Base-by-base conservation (phyloP, 805 yeast genomes). In the Blastobotrys peoriensis region DNA sequence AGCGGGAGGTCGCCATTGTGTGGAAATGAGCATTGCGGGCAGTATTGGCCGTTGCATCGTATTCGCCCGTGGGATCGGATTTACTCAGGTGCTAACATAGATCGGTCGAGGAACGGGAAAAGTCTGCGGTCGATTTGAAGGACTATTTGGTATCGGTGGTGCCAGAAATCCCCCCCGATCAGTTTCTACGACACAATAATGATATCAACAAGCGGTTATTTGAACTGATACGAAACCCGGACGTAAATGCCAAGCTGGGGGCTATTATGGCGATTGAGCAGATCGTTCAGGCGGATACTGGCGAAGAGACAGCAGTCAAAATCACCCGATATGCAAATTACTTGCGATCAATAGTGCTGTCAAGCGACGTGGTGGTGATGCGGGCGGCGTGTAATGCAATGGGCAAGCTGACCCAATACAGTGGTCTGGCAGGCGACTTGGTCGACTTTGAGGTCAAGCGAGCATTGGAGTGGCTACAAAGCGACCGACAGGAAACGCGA, bases 291-390 rank as follows among this genome's bases (percentile, higher is more conserved):
- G 80, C 86, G 56, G 89, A 87, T 51, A 80, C 86, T 6, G 87
- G 86, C 16, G 78, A 78, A 17, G 96, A 88, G 55, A 76, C 82
- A 50, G 86, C 94, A 18, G 86, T 86, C 45, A 89, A 86, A 63
- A 85, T 94, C 2, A 86, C 96, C 4, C 71, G 98, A 47, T 79
- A 86, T 59, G 91, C 95, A n/a, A 91, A 86, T 54, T 91, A 91
- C 59, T 68, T 91, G 49, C 73, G 95, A 35, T 78, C 82, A 34
- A 74, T 87, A 45, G 79, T 91, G 17, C 83, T 93, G 2, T 83
- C 93, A 0, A 83, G 78, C 51, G 96, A 93, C 57, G 70, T 81
- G 15, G 86, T 78, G 33, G 91, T 88, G 27, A 86, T 91, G 89
- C 78, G 79, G 48, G 75, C 81, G 27, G 96, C 98, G 2, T 88